These are phyloP conservation scores for Exophiala xenobiotica DNA, from an alignment of 2,329 filamentous ascomycete genomes.

Conservation along the genomic window DNA sequence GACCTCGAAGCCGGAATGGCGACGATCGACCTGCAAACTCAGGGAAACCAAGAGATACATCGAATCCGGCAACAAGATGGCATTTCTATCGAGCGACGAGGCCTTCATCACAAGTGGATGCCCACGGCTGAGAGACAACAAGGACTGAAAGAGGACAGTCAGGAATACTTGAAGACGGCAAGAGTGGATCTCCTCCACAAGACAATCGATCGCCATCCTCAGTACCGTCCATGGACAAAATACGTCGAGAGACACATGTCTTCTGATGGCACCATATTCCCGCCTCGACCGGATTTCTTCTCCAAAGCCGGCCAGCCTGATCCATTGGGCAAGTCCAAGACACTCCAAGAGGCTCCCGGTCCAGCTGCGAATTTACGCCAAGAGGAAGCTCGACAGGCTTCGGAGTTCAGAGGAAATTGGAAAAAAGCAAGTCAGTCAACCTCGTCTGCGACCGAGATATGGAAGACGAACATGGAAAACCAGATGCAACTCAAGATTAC, in stretches of 20 bases:
- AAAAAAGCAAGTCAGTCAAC: too few relatives aligned
- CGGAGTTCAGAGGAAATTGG: too few relatives aligned
- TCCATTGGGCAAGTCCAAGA: constrained; percentile 3
- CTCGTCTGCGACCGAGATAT: too few relatives aligned
- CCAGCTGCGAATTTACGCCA: too few relatives aligned
- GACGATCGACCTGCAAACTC: not conserved
- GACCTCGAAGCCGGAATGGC: not conserved
- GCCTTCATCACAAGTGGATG: not conserved
- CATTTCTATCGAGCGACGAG: not conserved
- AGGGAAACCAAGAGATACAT: not conserved
- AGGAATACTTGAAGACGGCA: not conserved
- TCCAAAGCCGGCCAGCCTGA: not conserved
- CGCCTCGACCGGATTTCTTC: not conserved
- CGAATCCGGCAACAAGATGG: not conserved
- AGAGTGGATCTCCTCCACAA: not conserved
- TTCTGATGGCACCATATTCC: not conserved
- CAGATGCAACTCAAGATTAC: too few relatives aligned
- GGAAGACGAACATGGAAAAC: too few relatives aligned
- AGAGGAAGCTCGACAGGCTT: too few relatives aligned
- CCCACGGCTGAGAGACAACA: too few relatives aligned
- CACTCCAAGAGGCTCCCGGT: too few relatives aligned
- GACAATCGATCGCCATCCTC: not conserved
- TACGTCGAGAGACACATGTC: constrained; percentile 1
- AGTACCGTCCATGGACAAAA: not conserved
- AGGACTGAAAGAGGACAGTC: not conserved